Conservation (phyloP, 257 asterid genomes). For the Solanum pinnatisectum region DNA sequence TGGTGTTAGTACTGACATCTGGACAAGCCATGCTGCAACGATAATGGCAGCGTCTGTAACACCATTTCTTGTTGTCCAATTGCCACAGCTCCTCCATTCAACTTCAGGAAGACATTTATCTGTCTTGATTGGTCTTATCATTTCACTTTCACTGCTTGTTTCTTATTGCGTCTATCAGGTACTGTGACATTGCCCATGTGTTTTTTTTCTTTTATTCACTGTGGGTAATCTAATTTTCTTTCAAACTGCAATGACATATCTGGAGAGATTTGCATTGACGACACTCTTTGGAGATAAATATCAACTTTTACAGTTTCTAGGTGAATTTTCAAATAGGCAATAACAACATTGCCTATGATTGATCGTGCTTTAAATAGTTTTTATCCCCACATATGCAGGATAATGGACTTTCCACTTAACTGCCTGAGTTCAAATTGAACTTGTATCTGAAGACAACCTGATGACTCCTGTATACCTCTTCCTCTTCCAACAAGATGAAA, state of each 20-base stretch:
- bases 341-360: not conserved
- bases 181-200: not conserved
- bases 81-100: conserved; percentile 54
- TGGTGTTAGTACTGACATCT: conserved; percentile 71
- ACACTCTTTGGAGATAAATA: not conserved
- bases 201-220: not conserved
- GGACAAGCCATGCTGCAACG: conserved; percentile 78
- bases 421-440: not conserved
- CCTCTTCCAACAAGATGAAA: not conserved
- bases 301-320: not conserved
- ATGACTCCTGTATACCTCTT: not conserved
- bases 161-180: conserved; percentile 89
- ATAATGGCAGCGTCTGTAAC: conserved; percentile 81
- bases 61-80: conserved; percentile 70
- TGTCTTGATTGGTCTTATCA: conserved; percentile 60
- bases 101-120: conserved; percentile 55
- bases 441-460: not conserved
- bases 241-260: not conserved
- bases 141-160: conserved; percentile 49
- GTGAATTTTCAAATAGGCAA: not conserved
- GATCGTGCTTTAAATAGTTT: not conserved
- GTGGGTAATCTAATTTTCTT: not conserved
- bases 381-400: not conserved
- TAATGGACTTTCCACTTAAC: not conserved
- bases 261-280: not conserved